Base-by-base conservation (phyloP, 1,139 yeast species). In the Suhomyces taliae region DNA sequence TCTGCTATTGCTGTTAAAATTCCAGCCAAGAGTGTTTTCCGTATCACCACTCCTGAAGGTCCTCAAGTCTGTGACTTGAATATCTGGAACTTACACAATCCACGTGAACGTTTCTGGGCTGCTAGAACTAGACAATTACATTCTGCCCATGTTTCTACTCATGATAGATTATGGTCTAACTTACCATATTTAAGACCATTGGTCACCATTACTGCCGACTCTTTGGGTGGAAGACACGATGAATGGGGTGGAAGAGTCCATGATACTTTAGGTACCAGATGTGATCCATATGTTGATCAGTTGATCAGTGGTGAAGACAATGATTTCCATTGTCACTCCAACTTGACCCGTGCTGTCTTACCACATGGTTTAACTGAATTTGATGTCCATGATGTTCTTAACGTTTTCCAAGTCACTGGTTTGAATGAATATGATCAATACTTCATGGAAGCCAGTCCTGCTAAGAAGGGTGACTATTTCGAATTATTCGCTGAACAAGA, bases 21-120 rank as follows among this genome's bases (percentile, higher is more conserved):
- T 11, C 83, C 85, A 10, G 82, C 82, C 24, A 81, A 79, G 12
- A 70, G 78, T 31, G 74, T 83, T 27, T 81, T 84, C 52, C 67
- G 88, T 34, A 69, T 83, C 45, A 79, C 81, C 6, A 80, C 87
- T 0, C 85, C 87, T 2, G 82, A 83, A 53, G 88, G 88, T 2
- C 85, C 88, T 1, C 88, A 83, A 60, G 88, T 83, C 5, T 83
- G 87, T 56, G 88, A 83, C 57, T 73, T 83, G 62, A 83, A 83
- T 63, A 76, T 82, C 43, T 83, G 87, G 88, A 79, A 76, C 57
- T 67, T 67, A 37, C 72, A 79, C 54, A 81, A 82, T 58, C 86
- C 84, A 14, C 67, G 86, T 50, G 88, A 83, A 58, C 65, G 84
- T 50, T 74, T 83, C 59, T 83, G 88, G 88, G 88, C 88, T 9